Percentiles rank a stretch among this genome's conserved stretches.
These are phyloP conservation scores for Aristolochia contorta DNA, from an alignment of 164 flowering plant genomes.

Conservation along the genomic window DNA sequence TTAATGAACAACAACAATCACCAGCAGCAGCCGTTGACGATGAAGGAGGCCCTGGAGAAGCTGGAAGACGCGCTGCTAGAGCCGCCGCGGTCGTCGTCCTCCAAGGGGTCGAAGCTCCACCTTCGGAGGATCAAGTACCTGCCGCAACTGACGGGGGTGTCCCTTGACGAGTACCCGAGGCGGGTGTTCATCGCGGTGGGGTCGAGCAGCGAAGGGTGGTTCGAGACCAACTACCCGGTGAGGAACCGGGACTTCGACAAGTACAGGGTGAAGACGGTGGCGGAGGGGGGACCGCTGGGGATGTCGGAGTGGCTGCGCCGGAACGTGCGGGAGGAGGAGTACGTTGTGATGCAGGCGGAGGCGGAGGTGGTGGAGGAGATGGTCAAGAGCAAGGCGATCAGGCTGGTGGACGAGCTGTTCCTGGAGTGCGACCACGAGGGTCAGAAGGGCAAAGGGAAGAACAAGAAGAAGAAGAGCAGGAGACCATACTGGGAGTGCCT, in stretches of 20 bases:
- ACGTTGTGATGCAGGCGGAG: conserved; percentile 74
- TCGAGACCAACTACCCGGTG: conserved; percentile 51
- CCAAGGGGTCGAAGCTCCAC: conserved; percentile 25
- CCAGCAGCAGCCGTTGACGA: conserved; percentile 40
- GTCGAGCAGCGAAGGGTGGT: conserved; percentile 35
- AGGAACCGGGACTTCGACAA: conserved; percentile 42
- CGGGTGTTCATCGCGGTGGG: conserved; percentile 62
- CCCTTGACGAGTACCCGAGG: conserved; percentile 50
- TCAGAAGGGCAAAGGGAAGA: conserved; percentile 13
- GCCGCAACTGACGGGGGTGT: conserved; percentile 54
- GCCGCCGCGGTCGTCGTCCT: conserved; percentile 50
- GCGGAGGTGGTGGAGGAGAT: conserved; percentile 70
- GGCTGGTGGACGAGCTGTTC: conserved; percentile 68
- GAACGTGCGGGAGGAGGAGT: conserved; percentile 61
- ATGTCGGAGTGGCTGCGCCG: conserved; percentile 58
- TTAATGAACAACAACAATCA: conserved; percentile 10
- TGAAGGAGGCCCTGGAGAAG: conserved; percentile 40
- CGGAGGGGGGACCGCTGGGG: conserved; percentile 23
- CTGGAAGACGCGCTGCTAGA: conserved; percentile 76
- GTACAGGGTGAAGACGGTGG: conserved; percentile 40
- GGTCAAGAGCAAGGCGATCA: conserved; percentile 41
- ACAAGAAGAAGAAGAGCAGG: conserved; percentile 12
- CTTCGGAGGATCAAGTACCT: conserved; percentile 44
- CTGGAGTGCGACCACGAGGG: conserved; percentile 49
- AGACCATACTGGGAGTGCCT: conserved; percentile 94